These are phyloP conservation scores for Lachnellula subtilissima DNA, from an alignment of 2,329 filamentous ascomycete species.

Conservation along the genomic window DNA sequence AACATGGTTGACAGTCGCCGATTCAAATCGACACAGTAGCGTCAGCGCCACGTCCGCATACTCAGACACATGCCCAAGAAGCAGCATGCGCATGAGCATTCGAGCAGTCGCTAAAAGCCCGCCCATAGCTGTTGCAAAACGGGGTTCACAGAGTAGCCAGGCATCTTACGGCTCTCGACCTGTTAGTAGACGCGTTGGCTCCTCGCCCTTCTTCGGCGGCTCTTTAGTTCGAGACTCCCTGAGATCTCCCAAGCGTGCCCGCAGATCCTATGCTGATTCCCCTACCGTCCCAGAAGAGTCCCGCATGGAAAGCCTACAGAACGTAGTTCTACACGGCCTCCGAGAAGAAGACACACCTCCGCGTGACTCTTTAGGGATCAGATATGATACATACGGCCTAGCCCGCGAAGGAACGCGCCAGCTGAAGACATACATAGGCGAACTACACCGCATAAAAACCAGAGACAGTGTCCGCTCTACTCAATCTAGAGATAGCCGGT, in stretches of 20 bases:
- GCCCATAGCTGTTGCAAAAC: constrained; percentile 1
- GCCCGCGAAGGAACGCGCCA: constrained; percentile 27
- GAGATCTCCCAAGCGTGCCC: constrained; percentile 9
- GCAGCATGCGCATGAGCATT: constrained; percentile 7
- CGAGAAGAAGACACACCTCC: constrained; percentile 10
- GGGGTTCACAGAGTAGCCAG: constrained; percentile 3
- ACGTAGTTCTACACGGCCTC: constrained; percentile 4
- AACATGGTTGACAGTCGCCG: constrained; percentile 21
- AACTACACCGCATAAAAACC: constrained; percentile 12
- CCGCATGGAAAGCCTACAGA: constrained; percentile 8
- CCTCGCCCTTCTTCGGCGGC: constrained; percentile 28
- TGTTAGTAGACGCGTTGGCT: constrained; percentile 23
- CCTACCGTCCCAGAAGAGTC: constrained; percentile 26
- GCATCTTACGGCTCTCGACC: constrained; percentile 16
- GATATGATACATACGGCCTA: constrained; percentile 21
- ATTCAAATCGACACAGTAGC: constrained; percentile 11
- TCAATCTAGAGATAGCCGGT: constrained; percentile 23
- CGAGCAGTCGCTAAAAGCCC: constrained; percentile 21
- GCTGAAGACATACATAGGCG: constrained; percentile 22
- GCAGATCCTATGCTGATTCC: constrained; percentile 21
- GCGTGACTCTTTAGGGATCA: constrained; percentile 23
- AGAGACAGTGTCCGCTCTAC: constrained; percentile 15
- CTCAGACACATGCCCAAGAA: constrained; percentile 13
- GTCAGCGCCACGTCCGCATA: constrained; percentile 17
- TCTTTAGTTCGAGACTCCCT: constrained; percentile 15